These are phyloP conservation scores for Novymonas esmeraldas DNA, from an alignment of 208 protist species.

Conservation along the genomic window DNA sequence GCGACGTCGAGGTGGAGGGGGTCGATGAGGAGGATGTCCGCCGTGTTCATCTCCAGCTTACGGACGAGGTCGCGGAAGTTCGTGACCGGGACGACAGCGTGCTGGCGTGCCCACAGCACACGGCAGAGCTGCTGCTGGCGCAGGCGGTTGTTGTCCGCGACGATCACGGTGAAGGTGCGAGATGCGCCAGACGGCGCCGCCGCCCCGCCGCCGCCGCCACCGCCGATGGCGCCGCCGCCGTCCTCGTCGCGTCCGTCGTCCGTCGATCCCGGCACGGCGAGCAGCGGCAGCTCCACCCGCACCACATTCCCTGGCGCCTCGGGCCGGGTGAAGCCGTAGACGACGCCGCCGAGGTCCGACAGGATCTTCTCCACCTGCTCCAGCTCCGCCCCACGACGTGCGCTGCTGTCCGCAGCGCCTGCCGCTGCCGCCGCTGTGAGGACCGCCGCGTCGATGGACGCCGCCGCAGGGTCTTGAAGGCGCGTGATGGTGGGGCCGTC, in stretches of 20 bases:
- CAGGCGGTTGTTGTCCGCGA: slow-evolving; percentile 72
- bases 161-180: slow-evolving; percentile 67
- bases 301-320: slow-evolving; percentile 59
- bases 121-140: slow-evolving; percentile 74
- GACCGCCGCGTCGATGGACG: slow-evolving; percentile 16
- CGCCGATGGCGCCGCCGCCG: slow-evolving; percentile 2
- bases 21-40: slow-evolving; percentile 85
- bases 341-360: slow-evolving; percentile 56
- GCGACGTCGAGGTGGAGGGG: slow-evolving; percentile 67
- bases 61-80: slow-evolving; percentile 71
- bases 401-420: background rate
- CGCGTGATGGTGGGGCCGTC: slow-evolving; percentile 47
- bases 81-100: slow-evolving; percentile 85
- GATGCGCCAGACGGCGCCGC: slow-evolving; percentile 12
- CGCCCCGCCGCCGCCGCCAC: background rate
- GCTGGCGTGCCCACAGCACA: slow-evolving; percentile 80
- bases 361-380: slow-evolving; percentile 49
- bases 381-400: slow-evolving; percentile 29
- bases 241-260: slow-evolving; percentile 44
- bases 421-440: background rate
- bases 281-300: slow-evolving; percentile 74
- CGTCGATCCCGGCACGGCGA: slow-evolving; percentile 62
- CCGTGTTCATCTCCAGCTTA: slow-evolving; percentile 57
- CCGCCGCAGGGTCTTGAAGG: slow-evolving; percentile 23
- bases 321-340: slow-evolving; percentile 68